Evolutionary conservation across 2,329 filamentous ascomycete genomes (phyloP).

Genomic region (Hymenoscyphus linearis): DNA sequence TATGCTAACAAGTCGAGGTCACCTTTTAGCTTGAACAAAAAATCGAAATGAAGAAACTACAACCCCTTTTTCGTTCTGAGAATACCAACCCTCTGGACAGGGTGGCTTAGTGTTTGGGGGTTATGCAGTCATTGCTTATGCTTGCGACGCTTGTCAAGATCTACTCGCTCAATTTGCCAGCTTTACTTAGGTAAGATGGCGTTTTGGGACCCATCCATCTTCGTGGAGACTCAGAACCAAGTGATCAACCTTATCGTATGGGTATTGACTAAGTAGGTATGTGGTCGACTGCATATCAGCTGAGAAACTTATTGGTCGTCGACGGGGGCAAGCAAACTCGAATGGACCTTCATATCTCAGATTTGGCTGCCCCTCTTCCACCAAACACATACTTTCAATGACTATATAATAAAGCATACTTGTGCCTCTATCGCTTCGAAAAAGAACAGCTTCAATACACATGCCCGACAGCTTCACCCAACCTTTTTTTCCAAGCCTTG

Average conservation of each 20-base stretch:
- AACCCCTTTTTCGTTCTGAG: neutral
- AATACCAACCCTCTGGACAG: neutral
- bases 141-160: neutral
- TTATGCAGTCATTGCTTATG: neutral
- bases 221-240: neutral
- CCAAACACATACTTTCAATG: neutral
- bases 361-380: neutral
- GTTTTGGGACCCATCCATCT: neutral
- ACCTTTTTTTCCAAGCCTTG: neutral
- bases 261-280: neutral
- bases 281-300: neutral
- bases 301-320: neutral
- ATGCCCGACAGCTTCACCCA: neutral
- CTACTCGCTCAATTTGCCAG: neutral
- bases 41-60: neutral
- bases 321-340: neutral
- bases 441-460: neutral
- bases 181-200: neutral
- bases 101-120: neutral
- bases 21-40: neutral
- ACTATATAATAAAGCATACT: neutral
- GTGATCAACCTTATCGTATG: neutral
- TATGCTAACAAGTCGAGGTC: neutral
- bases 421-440: neutral
- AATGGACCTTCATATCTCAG: neutral